These are phyloP conservation scores for Pseudogymnoascus sp. DNA, from an alignment of 2,329 filamentous ascomycete genomes.

Conservation along the genomic window DNA sequence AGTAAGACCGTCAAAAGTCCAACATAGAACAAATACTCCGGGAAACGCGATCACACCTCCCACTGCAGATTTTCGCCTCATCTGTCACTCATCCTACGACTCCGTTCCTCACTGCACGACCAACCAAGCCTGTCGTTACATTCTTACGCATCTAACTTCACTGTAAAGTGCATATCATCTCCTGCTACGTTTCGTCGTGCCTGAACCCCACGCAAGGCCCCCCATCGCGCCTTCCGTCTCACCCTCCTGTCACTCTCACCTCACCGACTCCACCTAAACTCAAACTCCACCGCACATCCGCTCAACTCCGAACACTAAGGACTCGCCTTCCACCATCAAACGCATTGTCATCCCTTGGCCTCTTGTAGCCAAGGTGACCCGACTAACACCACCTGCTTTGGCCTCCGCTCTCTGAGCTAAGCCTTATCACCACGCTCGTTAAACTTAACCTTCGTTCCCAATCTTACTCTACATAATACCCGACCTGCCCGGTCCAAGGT, in stretches of 20 bases:
- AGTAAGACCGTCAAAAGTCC: neutral
- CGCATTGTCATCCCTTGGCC: neutral
- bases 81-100: neutral
- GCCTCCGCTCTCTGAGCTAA: neutral
- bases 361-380: neutral
- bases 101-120: neutral
- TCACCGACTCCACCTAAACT: neutral
- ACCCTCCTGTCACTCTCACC: neutral
- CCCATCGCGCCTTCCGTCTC: neutral
- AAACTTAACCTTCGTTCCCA: neutral
- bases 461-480: slow-evolving; percentile 1
- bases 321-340: neutral
- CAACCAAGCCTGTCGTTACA: slow-evolving; percentile 11
- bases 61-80: neutral
- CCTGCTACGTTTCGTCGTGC: slow-evolving; percentile 2
- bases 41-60: neutral
- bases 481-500: neutral
- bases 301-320: slow-evolving; percentile 6
- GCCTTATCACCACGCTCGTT: slow-evolving; percentile 9
- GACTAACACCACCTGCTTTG: neutral
- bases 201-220: neutral
- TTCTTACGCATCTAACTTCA: slow-evolving; percentile 2
- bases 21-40: slow-evolving; percentile 1
- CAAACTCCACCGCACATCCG: neutral
- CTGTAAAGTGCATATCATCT: neutral